Evolutionary conservation across 2,329 filamentous ascomycete species (phyloP), one percentile per base, ranked within the genome.

Genomic region (Cladosporium velox): DNA sequence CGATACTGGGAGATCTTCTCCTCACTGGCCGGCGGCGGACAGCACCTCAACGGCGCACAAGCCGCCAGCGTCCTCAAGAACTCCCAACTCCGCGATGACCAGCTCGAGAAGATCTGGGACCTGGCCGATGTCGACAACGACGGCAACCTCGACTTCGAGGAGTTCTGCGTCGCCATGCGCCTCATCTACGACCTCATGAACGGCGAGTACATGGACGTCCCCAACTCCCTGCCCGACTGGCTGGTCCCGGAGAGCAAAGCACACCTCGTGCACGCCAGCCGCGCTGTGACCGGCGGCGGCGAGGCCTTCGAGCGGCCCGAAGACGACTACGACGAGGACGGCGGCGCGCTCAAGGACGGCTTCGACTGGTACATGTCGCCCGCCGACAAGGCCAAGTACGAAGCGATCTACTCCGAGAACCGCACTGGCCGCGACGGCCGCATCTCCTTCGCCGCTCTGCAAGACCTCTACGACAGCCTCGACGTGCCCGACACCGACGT

Each of bases 351-450:
- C 69, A 96, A 96, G 78, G 93, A 97, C 79, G 94, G 94, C 14
- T 99, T 99, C 79, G 95, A 99, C 78, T 99, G 95, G 95, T 99
- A 99, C 82, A 99, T 99, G 92, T 93, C 88, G 67, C 95, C 95
- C 0, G 80, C 84, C 34, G 93, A 99, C 81, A 96, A 96, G 81
- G 77, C 87, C 70, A 98, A 97, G 80, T 99, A 99, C 81, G 93
- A 97, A 79, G 92, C 94, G 73, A 99, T 99, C 79, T 99, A 98
- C 81, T 91, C 90, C 70, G 93, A 96, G 74, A 96, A 93, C 81
- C 88, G 93, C 68, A 91, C 96, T 78, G 87, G 90, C 77, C 89
- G 93, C 61, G 70, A 74, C 34, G 95, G 95, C 70, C 92, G 96
- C 69, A 77, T 80, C 41, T 69, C 76, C 89, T 95, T 97, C 79